Base-by-base conservation (phyloP, 2,329 filamentous ascomycete species). In the Cladosporium sp. region DNA sequence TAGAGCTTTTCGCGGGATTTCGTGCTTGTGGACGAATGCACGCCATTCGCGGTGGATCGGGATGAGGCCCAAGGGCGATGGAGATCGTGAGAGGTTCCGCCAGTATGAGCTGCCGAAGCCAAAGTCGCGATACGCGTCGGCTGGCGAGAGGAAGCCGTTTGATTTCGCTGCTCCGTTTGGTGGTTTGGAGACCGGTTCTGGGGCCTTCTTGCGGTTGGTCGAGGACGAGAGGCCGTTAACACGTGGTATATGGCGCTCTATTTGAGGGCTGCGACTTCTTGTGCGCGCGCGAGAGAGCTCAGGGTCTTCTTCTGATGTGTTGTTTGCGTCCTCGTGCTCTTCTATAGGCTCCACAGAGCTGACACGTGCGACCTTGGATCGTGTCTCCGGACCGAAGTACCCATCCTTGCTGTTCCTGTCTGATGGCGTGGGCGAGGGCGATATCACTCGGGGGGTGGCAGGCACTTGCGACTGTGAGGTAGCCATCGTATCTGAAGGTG, bases 1-100 rank as follows among this genome's bases (percentile, higher is more conserved):
- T 36, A 99, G 81, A 39, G 86, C 78, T 74, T 99, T 99, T 66
- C 94, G 88, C 9, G 94, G 94, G 54, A 99, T 92, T 76, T 99
- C 94, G 74, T 99, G 93, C 68, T 91, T 91, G 80, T 99, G 94
- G 62, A 82, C 90, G 70, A 99, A 91, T 25, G 83, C 88, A 66
- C 91, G 84, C 83, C 94, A 99, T 70, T 94, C 88, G 60, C 90
- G 82, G 73, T 99, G 94, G 67, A 99, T 93, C 2, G 94, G 94
- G 60, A 99, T 99, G 49, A 97, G 80, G 8, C 94, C 94, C 4
- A 97, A 81, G 9, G 94, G 94, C 66, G 90, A 96, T 2, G 94
- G 94, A 65, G 91, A 96, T 62, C 94, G 84, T 67, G 91, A 96
- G 71, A 97, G 83, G 70, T 93, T 90, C 60, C 89, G 84, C 90